Percentiles rank a stretch among this genome's conserved stretches.
These are phyloP conservation scores for Cladosporium colombiae DNA, from an alignment of 2,329 filamentous ascomycete genomes.

Conservation along the genomic window DNA sequence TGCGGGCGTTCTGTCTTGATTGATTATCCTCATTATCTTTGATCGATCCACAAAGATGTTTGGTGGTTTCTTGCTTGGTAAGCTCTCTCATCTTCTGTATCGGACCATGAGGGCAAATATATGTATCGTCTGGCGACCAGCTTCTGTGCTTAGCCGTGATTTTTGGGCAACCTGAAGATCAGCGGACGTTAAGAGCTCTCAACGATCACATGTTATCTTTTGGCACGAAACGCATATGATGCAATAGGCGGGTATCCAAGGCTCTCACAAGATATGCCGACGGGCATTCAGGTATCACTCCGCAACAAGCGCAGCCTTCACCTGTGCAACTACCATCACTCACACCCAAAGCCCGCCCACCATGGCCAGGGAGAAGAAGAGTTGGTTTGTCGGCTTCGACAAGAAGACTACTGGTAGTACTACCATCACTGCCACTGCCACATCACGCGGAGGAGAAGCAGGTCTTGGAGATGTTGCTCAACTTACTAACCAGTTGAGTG, in stretches of 20 bases:
- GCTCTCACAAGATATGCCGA: not conserved
- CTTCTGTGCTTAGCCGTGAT: not conserved
- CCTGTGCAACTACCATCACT: conserved; percentile 9
- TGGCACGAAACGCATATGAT: not conserved
- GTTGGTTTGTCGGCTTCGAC: conserved; percentile 13
- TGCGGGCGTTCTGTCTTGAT: not conserved
- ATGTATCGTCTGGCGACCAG: not conserved
- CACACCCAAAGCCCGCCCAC: not conserved
- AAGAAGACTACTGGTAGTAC: not conserved
- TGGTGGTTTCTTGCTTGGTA: conserved; percentile 8
- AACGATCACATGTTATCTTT: not conserved
- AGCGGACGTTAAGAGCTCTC: too few species aligned
- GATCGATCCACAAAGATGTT: not conserved
- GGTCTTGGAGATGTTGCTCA: not conserved
- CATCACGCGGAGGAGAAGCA: not conserved
- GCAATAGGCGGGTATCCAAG: not conserved
- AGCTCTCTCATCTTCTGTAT: too few species aligned
- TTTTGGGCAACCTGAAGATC: too few species aligned
- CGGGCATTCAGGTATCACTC: not conserved
- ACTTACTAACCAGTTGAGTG: conserved; percentile 6
- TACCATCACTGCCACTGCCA: not conserved
- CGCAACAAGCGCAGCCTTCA: not conserved
- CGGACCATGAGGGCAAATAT: too few species aligned
- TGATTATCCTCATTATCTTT: not conserved
- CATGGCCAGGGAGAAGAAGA: conserved; percentile 15